Evolutionary conservation across 2,329 filamentous ascomycete genomes (phyloP).

Genomic region (Xylariaceae sp.): DNA sequence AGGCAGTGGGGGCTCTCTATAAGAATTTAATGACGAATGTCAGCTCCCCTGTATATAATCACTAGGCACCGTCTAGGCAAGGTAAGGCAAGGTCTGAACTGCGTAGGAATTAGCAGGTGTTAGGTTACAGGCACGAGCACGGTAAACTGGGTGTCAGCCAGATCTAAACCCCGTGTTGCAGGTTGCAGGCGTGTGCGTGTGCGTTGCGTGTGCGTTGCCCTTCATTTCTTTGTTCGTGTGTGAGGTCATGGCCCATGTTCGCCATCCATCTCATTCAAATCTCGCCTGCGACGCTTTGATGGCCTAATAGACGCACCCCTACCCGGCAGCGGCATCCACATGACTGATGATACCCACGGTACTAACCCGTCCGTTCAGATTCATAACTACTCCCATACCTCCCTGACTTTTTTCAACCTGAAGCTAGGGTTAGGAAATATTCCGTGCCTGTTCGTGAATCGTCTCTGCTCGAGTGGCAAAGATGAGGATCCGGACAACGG

Average conservation of each 20-base stretch:
- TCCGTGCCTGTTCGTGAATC: no score
- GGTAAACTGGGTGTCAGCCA: not conserved
- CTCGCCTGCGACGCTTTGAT: not conserved
- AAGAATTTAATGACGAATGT: not conserved
- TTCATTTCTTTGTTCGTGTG: not conserved
- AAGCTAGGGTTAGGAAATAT: no score
- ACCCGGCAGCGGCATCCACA: no score
- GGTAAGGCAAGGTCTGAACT: not conserved
- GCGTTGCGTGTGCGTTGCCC: not conserved
- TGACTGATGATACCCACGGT: no score
- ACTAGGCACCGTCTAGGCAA: not conserved
- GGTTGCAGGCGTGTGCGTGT: no score
- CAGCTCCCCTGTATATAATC: not conserved
- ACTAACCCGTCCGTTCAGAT: no score
- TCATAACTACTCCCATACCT: not conserved
- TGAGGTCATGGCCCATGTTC: not conserved
- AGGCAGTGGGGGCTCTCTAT: not conserved
- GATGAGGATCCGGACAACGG: not conserved
- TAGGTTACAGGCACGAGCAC: no score
- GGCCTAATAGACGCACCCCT: not conserved
- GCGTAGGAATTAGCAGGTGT: not conserved
- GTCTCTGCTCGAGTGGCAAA: not conserved
- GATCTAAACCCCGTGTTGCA: not conserved
- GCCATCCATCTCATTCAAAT: not conserved
- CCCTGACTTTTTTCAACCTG: not conserved